These are phyloP conservation scores for Penicillium sp. DNA, from an alignment of 2,329 filamentous ascomycete genomes.

Conservation along the genomic window DNA sequence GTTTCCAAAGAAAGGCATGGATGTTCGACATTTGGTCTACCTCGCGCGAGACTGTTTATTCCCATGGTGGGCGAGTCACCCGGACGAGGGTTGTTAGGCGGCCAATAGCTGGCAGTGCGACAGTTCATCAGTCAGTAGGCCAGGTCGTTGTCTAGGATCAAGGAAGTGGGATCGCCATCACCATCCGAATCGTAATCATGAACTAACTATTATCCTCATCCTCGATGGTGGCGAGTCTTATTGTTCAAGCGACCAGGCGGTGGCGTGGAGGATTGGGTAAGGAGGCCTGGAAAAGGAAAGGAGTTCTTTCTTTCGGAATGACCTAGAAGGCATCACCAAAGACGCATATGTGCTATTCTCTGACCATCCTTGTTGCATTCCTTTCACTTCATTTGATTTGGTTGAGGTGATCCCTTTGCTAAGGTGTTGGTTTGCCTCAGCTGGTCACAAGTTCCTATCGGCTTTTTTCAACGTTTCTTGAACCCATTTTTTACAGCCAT, in stretches of 20 bases:
- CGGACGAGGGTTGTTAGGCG: conserved; percentile 23
- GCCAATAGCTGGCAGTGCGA: conserved; percentile 25
- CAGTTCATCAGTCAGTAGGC: conserved; percentile 30
- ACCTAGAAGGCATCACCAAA: not conserved
- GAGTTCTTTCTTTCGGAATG: not conserved
- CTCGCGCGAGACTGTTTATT: not conserved
- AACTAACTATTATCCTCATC: not conserved
- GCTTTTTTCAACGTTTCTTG: not conserved
- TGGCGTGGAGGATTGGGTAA: not conserved
- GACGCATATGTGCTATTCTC: not conserved
- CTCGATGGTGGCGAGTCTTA: conserved; percentile 15
- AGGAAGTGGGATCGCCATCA: not conserved
- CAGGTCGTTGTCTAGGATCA: conserved; percentile 5
- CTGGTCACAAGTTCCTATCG: not conserved
- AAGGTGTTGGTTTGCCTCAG: not conserved
- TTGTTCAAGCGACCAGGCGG: conserved; percentile 19
- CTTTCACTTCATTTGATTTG: not conserved
- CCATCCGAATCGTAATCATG: not conserved
- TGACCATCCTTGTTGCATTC: not conserved
- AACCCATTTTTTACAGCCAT: not conserved
- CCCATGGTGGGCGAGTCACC: conserved; percentile 29
- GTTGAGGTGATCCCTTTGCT: not conserved
- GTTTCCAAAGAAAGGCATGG: not conserved
- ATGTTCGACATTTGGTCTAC: not conserved
- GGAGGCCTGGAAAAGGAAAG: not conserved